A percentile compares a stretch with the other conserved stretches of the same genome.
Conservation (phyloP, 2,329 filamentous ascomycete genomes). For the Geosmithia putterillii region DNA sequence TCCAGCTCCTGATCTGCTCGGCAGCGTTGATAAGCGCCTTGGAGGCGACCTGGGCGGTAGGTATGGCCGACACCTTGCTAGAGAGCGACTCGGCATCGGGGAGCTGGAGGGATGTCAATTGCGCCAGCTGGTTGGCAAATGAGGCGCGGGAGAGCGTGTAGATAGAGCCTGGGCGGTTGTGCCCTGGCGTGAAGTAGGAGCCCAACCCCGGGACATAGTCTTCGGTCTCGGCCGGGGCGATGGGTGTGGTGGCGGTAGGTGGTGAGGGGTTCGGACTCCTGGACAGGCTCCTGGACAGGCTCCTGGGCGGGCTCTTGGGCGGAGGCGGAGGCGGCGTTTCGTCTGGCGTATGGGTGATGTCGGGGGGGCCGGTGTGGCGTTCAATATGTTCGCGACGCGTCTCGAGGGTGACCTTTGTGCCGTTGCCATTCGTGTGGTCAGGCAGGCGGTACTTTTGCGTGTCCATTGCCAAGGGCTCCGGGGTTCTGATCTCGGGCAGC, state of each 20-base stretch:
- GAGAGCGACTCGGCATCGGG: slow-evolving; percentile 78
- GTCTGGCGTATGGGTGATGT: slow-evolving; percentile 3
- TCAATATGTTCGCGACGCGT: slow-evolving; percentile 47
- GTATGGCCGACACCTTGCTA: slow-evolving; percentile 71
- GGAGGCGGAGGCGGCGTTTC: slow-evolving; percentile 21
- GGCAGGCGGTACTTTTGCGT: slow-evolving; percentile 64
- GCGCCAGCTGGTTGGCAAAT: slow-evolving; percentile 84
- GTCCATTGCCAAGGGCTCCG: slow-evolving; percentile 49
- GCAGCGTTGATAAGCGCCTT: slow-evolving; percentile 76
- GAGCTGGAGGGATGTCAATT: slow-evolving; percentile 80
- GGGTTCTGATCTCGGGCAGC: slow-evolving; percentile 38
- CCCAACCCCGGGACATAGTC: slow-evolving; percentile 38
- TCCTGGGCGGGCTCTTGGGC: slow-evolving; percentile 29
- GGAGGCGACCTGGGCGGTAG: slow-evolving; percentile 73
- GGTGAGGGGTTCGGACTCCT: slow-evolving; percentile 16
- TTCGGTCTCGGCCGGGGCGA: slow-evolving; percentile 16
- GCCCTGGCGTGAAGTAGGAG: slow-evolving; percentile 55
- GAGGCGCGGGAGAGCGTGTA: slow-evolving; percentile 88
- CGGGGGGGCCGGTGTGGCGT: slow-evolving; percentile 28
- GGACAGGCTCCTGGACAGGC: no score
- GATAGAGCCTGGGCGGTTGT: slow-evolving; percentile 69
- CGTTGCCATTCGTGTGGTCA: slow-evolving; percentile 57
- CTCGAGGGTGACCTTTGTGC: slow-evolving; percentile 48
- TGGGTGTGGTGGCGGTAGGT: slow-evolving; percentile 7
- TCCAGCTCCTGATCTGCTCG: slow-evolving; percentile 90